Base-by-base conservation (phyloP, 352 stramenopile species). In the Globisporangium camurandrum region DNA sequence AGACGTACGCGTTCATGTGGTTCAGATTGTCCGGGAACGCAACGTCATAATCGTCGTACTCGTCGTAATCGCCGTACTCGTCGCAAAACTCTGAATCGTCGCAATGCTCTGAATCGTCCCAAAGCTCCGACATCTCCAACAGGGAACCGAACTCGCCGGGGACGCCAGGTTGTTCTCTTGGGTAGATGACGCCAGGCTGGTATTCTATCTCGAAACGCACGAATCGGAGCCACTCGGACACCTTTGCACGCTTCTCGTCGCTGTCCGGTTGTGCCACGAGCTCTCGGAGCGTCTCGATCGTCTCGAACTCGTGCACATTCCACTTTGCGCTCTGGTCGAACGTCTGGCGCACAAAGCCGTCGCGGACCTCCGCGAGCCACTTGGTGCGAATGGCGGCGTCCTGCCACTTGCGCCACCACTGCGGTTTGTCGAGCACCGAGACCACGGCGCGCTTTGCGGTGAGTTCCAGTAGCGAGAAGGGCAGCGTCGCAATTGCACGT, bases 401-500 rank as follows among this genome's bases (percentile, higher is more conserved):
- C 11, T 40, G 33, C 24, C 51, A 31, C 51, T 57, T 57, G 51
- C 43, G 17, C 51, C 31, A 46, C 51, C 51, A 51, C 51, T 40
- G 51, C 51, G 42, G 33, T 28, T 57, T 57, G 27, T 26, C 26
- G 11, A 57, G 41, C 31, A 51, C 34, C 3, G 42, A 22, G 12
- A 9, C 23, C 11, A 39, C 4, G 12, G 42, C 34, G 24, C 30
- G 42, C 42, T 46, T 50, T 5, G 46, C 27, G n/a, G 33, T 44
- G 24, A 57, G 42, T 20, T 57, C 51, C 42, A 57, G 12, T 2
- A 57, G 51, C 31, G 51, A 43, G 31, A 43, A 51, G 31, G 51
- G 40, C 23, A 23, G 17, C 17, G 37, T 34, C 30, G 23, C 49
- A n/a, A 34, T 27, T 8, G 49, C 49, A 6, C n/a, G 49, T 12